phyloP scores from a whole-genome alignment of 768 basidiomycete species.

The Clitopilus passeckerianus region DNA sequence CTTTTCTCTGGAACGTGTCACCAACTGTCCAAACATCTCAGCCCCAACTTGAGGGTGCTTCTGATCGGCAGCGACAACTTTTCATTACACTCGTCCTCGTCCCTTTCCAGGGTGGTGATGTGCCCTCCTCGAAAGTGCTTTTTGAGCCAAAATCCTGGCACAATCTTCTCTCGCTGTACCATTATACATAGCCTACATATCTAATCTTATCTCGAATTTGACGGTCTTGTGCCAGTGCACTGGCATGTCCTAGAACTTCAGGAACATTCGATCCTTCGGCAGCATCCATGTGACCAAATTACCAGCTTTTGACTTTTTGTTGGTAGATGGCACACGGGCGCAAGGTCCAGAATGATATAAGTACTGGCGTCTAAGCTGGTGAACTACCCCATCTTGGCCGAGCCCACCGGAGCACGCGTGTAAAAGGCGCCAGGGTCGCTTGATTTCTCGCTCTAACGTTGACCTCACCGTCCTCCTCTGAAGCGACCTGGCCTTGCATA shows the following conservation, averaged over 20 bases:
- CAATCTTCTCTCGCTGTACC: too few relatives aligned
- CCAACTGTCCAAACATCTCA: not conserved
- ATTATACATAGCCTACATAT: not conserved
- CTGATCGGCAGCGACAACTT: not conserved
- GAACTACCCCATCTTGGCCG: not conserved
- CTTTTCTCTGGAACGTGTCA: not conserved
- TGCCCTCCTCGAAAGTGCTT: not conserved
- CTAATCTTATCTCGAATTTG: not conserved
- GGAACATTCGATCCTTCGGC: not conserved
- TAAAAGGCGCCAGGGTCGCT: not conserved
- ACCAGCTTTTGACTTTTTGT: not conserved
- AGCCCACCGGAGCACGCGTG: not conserved
- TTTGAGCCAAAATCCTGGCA: not conserved
- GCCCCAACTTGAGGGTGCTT: not conserved
- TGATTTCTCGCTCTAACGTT: not conserved
- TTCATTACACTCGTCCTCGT: not conserved
- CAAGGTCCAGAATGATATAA: not conserved
- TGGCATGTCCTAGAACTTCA: not conserved
- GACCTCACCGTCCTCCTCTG: not conserved
- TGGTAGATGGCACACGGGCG: not conserved
- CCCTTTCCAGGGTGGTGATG: not conserved
- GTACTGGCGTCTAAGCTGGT: not conserved
- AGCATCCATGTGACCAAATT: not conserved
- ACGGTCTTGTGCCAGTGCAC: not conserved
- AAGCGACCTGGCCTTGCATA: not conserved